phyloP scores from a whole-genome alignment of 805 yeast species.

The Maudiozyma turicensis region DNA sequence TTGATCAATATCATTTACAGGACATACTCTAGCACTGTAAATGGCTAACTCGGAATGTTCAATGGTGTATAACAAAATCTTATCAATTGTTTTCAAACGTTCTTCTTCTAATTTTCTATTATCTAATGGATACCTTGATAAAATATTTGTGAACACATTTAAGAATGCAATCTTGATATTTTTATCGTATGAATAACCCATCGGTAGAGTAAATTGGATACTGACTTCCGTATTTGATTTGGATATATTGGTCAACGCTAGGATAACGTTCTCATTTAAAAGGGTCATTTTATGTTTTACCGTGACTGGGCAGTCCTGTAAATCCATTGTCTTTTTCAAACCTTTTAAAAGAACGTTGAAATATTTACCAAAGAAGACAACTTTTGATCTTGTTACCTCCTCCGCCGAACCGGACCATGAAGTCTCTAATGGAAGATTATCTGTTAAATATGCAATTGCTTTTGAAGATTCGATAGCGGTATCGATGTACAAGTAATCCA shows the following conservation, averaged over 20 bases:
- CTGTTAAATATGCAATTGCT: constrained; percentile 46
- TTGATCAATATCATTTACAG: constrained; percentile 59
- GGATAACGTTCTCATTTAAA: constrained; percentile 54
- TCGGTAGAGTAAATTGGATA: constrained; percentile 60
- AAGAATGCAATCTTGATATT: constrained; percentile 63
- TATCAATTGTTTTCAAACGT: constrained; percentile 20
- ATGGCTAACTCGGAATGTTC: constrained; percentile 37
- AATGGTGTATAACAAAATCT: constrained; percentile 26
- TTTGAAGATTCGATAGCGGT: constrained; percentile 56
- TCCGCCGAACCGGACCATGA: constrained; percentile 45
- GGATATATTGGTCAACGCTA: constrained; percentile 57
- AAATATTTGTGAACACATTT: constrained; percentile 65
- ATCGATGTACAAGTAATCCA: constrained; percentile 43
- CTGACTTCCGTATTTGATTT: constrained; percentile 72
- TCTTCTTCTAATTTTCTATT: constrained; percentile 22
- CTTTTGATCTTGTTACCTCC: constrained; percentile 45
- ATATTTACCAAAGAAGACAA: constrained; percentile 58
- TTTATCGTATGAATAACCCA: constrained; percentile 63
- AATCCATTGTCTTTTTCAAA: constrained; percentile 30
- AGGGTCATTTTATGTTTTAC: constrained; percentile 44
- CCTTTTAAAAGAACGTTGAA: constrained; percentile 49
- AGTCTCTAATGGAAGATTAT: constrained; percentile 48
- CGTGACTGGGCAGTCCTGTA: constrained; percentile 30
- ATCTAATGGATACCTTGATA: constrained; percentile 28
- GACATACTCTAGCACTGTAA: constrained; percentile 51